phyloP scores from a whole-genome alignment of 768 basidiomycete species.

The Multifurca ochricompacta region DNA sequence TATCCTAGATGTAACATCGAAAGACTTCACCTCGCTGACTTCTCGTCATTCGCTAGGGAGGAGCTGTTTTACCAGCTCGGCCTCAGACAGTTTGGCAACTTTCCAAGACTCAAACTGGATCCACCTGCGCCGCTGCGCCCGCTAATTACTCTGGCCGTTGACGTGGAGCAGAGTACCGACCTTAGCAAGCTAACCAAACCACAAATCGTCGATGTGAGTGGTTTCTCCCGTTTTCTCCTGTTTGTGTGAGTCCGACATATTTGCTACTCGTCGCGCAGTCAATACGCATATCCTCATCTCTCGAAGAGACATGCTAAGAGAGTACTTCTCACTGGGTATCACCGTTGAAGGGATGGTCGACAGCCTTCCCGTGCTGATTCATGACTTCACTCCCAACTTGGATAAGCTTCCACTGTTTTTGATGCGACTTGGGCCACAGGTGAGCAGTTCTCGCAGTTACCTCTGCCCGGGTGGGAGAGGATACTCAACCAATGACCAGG shows the following conservation, averaged over 20 bases:
- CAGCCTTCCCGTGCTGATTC: conserved; percentile 72
- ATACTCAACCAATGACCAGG: conserved; percentile 38
- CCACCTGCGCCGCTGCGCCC: conserved; percentile 69
- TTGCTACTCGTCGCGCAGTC: conserved; percentile 34
- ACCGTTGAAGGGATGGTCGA: conserved; percentile 59
- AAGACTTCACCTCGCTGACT: neutral
- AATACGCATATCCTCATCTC: conserved; percentile 54
- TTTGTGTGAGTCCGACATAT: neutral
- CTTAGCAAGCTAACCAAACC: conserved; percentile 47
- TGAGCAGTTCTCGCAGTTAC: neutral
- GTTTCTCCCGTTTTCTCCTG: neutral
- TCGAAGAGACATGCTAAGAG: conserved; percentile 76
- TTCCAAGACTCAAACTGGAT: conserved; percentile 67
- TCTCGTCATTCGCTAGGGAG: conserved; percentile 48
- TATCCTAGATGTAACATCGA: conserved; percentile 15
- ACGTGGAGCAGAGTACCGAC: conserved; percentile 48
- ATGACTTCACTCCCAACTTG: conserved; percentile 85
- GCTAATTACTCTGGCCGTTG: conserved; percentile 73
- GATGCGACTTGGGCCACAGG: conserved; percentile 90
- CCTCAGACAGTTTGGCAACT: conserved; percentile 83
- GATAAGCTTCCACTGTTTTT: conserved; percentile 85
- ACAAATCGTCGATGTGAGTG: conserved; percentile 63
- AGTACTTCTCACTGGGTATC: conserved; percentile 83
- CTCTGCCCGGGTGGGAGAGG: neutral
- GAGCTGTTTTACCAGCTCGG: conserved; percentile 94